Evolutionary conservation across 768 basidiomycete genomes (phyloP).

Genomic region (Candolleomyces aberdarensis): DNA sequence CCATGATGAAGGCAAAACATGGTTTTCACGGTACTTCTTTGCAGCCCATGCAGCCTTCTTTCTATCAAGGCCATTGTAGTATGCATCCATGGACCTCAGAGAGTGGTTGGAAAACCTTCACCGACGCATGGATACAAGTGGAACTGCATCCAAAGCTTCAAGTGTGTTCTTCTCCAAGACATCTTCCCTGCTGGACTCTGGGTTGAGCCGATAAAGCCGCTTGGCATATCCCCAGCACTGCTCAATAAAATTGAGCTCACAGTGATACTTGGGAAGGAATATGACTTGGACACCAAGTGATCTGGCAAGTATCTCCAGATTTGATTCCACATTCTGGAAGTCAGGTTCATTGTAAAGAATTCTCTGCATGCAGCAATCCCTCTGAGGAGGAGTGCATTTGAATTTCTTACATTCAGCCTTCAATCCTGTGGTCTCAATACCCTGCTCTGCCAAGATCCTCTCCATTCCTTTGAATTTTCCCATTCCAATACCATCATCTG

Average conservation of each 20-base stretch:
- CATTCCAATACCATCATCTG: slow-evolving; percentile 14
- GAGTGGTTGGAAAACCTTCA: slow-evolving; percentile 16
- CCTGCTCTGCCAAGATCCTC: slow-evolving; percentile 26
- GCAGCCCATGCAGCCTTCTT: no score
- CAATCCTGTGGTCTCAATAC: slow-evolving; percentile 15
- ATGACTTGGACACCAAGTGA: slow-evolving; percentile 19
- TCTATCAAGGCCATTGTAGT: no score
- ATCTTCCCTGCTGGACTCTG: slow-evolving; percentile 23
- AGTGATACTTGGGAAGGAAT: slow-evolving; percentile 33
- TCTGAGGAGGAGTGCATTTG: slow-evolving; percentile 16
- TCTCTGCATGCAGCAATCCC: slow-evolving; percentile 30
- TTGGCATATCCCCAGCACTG: slow-evolving; percentile 33
- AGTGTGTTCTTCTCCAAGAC: slow-evolving; percentile 13
- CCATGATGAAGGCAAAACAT: no score
- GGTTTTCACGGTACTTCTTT: no score
- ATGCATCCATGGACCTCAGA: no score
- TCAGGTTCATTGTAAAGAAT: slow-evolving; percentile 40
- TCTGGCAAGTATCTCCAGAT: slow-evolving; percentile 27
- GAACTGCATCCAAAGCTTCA: background rate
- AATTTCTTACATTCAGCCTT: slow-evolving; percentile 29
- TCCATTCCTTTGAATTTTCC: slow-evolving; percentile 41
- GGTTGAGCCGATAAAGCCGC: slow-evolving; percentile 21
- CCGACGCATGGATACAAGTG: slow-evolving; percentile 9
- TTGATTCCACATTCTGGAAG: slow-evolving; percentile 30
- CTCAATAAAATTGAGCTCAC: slow-evolving; percentile 33